Conservation (phyloP, 2,329 filamentous ascomycete genomes). For the Macroventuria anomochaeta region DNA sequence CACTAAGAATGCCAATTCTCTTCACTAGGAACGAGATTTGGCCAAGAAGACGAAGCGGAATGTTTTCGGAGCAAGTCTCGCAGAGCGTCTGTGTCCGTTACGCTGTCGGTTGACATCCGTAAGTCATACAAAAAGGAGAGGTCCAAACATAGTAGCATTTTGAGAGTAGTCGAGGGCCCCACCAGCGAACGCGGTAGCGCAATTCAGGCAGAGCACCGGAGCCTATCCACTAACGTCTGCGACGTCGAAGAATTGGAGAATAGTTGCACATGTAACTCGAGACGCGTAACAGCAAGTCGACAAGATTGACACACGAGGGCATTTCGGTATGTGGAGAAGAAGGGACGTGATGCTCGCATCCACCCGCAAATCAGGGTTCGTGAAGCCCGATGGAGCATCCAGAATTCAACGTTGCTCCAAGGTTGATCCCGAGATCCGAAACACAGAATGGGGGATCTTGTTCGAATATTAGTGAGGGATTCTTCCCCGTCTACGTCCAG, state of each 20-base stretch:
- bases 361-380: conserved; percentile 7
- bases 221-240: neutral
- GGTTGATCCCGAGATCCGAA: conserved; percentile 6
- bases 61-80: neutral
- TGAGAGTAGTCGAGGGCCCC: neutral
- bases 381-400: neutral
- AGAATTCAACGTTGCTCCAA: neutral
- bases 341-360: neutral
- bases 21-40: neutral
- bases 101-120: neutral
- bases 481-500: neutral
- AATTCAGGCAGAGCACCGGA: neutral
- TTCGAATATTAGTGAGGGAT: neutral
- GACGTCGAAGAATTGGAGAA: conserved; percentile 1
- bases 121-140: neutral
- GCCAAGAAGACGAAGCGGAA: neutral
- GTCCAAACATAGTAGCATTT: conserved; percentile 4
- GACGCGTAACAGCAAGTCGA: conserved; percentile 2
- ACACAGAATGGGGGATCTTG: neutral
- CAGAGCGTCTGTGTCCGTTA: conserved; percentile 1
- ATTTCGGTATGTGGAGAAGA: conserved; percentile 6
- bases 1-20: too few relatives aligned
- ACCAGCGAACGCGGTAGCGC: neutral
- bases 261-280: conserved; percentile 1
- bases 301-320: conserved; percentile 5